phyloP scores from a whole-genome alignment of 768 basidiomycete genomes.

The Suillus subluteus region DNA sequence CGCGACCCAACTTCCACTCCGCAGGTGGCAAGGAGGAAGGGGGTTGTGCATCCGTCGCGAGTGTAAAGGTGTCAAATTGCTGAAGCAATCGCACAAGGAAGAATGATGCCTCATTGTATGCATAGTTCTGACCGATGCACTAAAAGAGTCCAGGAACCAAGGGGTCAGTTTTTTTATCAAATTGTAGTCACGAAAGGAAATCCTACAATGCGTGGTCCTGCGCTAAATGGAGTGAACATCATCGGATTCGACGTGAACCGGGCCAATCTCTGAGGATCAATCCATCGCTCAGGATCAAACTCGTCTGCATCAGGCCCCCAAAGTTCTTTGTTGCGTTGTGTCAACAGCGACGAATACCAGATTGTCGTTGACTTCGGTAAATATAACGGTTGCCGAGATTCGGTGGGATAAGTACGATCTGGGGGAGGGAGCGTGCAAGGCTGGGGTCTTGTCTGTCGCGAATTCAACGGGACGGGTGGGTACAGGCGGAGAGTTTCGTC shows the following conservation, averaged over 20 bases:
- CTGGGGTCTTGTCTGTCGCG: conserved; percentile 56
- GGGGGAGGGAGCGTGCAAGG: conserved; percentile 55
- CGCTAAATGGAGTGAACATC: conserved; percentile 77
- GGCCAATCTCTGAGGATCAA: conserved; percentile 56
- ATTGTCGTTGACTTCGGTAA: conserved; percentile 62
- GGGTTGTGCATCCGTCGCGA: conserved; percentile 67
- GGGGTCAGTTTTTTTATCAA: neutral
- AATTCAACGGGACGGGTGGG: conserved; percentile 78
- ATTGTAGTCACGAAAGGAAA: neutral
- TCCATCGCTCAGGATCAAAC: conserved; percentile 84
- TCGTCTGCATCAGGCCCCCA: conserved; percentile 79
- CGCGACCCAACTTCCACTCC: conserved; percentile 50
- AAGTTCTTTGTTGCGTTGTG: conserved; percentile 65
- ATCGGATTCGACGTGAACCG: conserved; percentile 60
- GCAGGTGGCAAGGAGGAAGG: conserved; percentile 60
- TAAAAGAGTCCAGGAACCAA: conserved; percentile 29
- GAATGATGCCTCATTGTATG: conserved; percentile 76
- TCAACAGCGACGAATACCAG: conserved; percentile 62
- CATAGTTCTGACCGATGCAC: conserved; percentile 77
- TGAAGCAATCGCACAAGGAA: conserved; percentile 72
- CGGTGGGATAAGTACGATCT: conserved; percentile 47
- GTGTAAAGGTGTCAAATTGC: conserved; percentile 58
- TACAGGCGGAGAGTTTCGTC: conserved; percentile 80
- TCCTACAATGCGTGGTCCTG: conserved; percentile 62
- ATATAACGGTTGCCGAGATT: conserved; percentile 49